Conservation (phyloP, 768 basidiomycete species). For the Tricholoma flavovirens region DNA sequence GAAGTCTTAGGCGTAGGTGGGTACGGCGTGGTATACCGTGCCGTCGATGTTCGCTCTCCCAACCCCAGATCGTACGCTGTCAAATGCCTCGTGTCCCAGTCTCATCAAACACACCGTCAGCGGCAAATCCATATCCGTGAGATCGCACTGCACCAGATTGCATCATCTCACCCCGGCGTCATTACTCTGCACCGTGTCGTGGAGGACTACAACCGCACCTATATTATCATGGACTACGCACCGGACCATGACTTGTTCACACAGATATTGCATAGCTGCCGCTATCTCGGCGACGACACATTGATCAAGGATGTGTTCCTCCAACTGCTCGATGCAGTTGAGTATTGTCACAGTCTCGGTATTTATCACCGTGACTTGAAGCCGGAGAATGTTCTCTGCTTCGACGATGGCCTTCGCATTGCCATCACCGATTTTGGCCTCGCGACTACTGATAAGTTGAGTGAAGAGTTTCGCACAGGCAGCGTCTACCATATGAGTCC, state of each 20-base stretch:
- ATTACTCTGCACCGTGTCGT: conserved; percentile 88
- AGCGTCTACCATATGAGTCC: conserved; percentile 98
- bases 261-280: conserved; percentile 74
- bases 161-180: conserved; percentile 72
- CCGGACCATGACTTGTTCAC: conserved; percentile 89
- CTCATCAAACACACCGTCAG: conserved; percentile 48
- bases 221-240: conserved; percentile 92
- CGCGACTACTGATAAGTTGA: conserved; percentile 80
- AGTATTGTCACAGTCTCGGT: conserved; percentile 85
- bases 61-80: conserved; percentile 74
- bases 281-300: conserved; percentile 78
- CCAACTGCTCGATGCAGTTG: conserved; percentile 91
- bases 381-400: conserved; percentile 93
- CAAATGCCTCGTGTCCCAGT: conserved; percentile 75
- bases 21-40: conserved; percentile 94
- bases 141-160: conserved; percentile 73
- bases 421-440: conserved; percentile 95
- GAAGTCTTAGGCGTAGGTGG: conserved; percentile 89
- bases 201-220: conserved; percentile 77
- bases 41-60: conserved; percentile 55
- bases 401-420: conserved; percentile 69
- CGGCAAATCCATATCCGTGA: conserved; percentile 84
- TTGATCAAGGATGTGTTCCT: conserved; percentile 89
- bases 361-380: conserved; percentile 98
- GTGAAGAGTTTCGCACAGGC: conserved; percentile 89